Base-by-base conservation (phyloP, 805 yeast genomes). In the Saturnispora mendoncae region DNA sequence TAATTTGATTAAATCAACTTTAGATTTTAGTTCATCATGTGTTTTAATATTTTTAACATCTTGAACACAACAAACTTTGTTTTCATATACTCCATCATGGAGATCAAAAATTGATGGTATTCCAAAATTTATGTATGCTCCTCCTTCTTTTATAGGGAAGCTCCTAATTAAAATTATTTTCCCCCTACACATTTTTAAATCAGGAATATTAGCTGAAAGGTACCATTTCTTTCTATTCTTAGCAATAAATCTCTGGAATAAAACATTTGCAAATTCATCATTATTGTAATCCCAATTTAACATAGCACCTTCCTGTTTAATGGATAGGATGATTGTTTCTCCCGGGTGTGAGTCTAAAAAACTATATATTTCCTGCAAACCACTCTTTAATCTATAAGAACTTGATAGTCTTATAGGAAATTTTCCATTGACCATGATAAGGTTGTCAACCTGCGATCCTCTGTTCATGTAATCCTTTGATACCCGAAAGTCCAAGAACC, bases 341-440 rank as follows among this genome's bases (percentile, higher is more conserved):
- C 77, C 67, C 1, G 56, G 61, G 58, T 81, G 69, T 4, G 56
- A 44, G 13, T 66, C 61, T 46, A 82, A 64, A 51, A 79, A 83
- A 12, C 64, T 61, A 53, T 77, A 80, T 29, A 83, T 68, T 41
- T 78, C 84, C 0, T 70, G 58, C 50, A 83, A 65, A 3, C 68
- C 69, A n/a, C 65, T 67, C 6, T 58, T 54, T 43, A 83, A 67
- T 49, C 70, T 68, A 44, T 69, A 68, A 18, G 81, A 72, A 46
- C 75, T 71, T 24, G 78, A 70, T 33, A 80, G 61, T 41, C 71
- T 71, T 32, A 82, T 84, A 0, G 92, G 88, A 60, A 82, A 81
- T 47, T 78, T 78, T 33, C 87, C 87, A 55, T 82, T 90, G 45
- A 77, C 73, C 17, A 81, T 81, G 50, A 77, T 75, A 46, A 83